A percentile compares a stretch with the other conserved stretches of the same genome.
phyloP scores from a whole-genome alignment of 2,329 filamentous ascomycete species.

The Penicillium polonicum region DNA sequence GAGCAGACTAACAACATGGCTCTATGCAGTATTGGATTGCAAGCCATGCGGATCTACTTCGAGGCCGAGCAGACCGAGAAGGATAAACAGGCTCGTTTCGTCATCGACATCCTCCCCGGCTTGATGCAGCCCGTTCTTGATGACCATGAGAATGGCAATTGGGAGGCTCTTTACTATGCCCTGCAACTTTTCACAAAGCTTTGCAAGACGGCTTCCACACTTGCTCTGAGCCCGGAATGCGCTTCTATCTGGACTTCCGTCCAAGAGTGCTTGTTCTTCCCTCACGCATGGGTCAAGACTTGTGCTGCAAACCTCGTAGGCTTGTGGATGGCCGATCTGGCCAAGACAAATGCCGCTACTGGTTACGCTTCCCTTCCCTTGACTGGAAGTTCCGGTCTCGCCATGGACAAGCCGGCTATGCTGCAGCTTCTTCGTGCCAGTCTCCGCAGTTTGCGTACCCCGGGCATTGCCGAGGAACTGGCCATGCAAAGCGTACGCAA shows the following conservation, averaged over 20 bases:
- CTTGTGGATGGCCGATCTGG: slow-evolving; percentile 77
- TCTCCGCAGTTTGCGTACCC: slow-evolving; percentile 60
- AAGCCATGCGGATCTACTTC: slow-evolving; percentile 80
- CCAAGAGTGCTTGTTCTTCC: slow-evolving; percentile 67
- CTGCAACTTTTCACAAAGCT: slow-evolving; percentile 69
- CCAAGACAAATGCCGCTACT: slow-evolving; percentile 57
- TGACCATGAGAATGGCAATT: slow-evolving; percentile 52
- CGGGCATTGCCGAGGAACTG: slow-evolving; percentile 69
- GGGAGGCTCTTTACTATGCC: slow-evolving; percentile 72
- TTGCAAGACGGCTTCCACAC: slow-evolving; percentile 63
- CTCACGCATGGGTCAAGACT: slow-evolving; percentile 72
- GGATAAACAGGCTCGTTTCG: slow-evolving; percentile 65
- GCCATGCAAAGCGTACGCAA: slow-evolving; percentile 77
- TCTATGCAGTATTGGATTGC: slow-evolving; percentile 71
- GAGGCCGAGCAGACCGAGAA: slow-evolving; percentile 65
- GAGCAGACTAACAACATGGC: slow-evolving; percentile 70
- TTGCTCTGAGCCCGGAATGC: slow-evolving; percentile 60
- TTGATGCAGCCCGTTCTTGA: slow-evolving; percentile 54
- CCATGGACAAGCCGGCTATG: slow-evolving; percentile 65
- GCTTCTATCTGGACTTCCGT: slow-evolving; percentile 70
- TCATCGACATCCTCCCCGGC: slow-evolving; percentile 55
- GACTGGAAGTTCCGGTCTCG: slow-evolving; percentile 67
- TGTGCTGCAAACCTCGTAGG: slow-evolving; percentile 72
- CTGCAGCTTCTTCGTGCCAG: slow-evolving; percentile 57
- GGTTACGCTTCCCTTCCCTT: slow-evolving; percentile 61